phyloP scores from a whole-genome alignment of 2,329 filamentous ascomycete species.

The Hypoxylon sp. region DNA sequence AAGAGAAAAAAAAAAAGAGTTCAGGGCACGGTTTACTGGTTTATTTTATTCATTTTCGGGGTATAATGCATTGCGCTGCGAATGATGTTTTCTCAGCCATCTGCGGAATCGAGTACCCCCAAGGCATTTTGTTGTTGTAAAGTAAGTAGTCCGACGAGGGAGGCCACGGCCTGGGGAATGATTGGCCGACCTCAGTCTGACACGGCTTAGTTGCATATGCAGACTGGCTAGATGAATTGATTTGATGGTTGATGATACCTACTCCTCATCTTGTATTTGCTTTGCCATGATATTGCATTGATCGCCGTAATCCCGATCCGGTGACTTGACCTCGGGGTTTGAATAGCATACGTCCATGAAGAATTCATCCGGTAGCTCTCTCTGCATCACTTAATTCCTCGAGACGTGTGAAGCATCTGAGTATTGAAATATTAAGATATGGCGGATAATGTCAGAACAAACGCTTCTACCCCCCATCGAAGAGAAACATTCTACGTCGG shows the following conservation, averaged over 20 bases:
- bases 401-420: too few relatives aligned
- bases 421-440: slow-evolving; percentile 3
- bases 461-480: slow-evolving; percentile 7
- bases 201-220: slow-evolving; percentile 17
- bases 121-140: neutral
- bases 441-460: slow-evolving; percentile 3
- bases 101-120: neutral
- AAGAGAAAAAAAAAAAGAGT: neutral
- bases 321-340: neutral
- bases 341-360: slow-evolving; percentile 7
- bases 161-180: slow-evolving; percentile 2
- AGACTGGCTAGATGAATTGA: slow-evolving; percentile 4
- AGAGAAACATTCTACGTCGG: slow-evolving; percentile 52
- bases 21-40: neutral
- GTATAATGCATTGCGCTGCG: neutral
- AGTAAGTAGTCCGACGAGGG: neutral
- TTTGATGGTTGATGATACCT: neutral
- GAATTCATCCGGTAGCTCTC: too few relatives aligned
- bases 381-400: too few relatives aligned
- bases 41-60: neutral
- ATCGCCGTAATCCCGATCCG: neutral
- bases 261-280: neutral
- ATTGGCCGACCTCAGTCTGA: slow-evolving; percentile 15
- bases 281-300: neutral
- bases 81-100: slow-evolving; percentile 4